Evolutionary conservation across 805 yeast genomes (phyloP), one percentile per base, ranked within the genome.

Genomic region (Kuraishia floccosa): DNA sequence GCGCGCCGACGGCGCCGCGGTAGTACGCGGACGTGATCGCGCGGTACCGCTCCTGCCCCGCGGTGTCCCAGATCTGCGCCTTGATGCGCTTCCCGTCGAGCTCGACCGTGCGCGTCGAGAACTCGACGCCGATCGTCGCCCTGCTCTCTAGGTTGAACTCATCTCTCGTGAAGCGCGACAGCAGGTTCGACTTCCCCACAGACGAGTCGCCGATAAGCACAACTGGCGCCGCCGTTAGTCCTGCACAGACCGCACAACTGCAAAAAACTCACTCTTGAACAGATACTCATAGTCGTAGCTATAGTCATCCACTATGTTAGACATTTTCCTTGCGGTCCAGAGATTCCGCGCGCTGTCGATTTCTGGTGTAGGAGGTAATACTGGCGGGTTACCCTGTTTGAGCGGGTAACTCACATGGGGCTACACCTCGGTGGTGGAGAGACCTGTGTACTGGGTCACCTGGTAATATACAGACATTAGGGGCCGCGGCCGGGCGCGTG

Each of bases 61-160:
- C 98, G 23, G 98, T 89, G 58, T 89, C 98, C 98, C 98, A 89
- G 44, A 86, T 79, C 58, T 85, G 94, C 4, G 93, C 89, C 54
- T 83, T 84, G 43, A 83, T 79, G 51, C 84, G 62, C 49, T 80
- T 81, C 26, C 85, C 86, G 41, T 81, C 89, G 39, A 82, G 76
- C 46, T 81, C 89, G 34, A 91, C 76, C 3, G 96, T 87, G 54
- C 96, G 72, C 15, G 97, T 91, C 27, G 97, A 97, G 62, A 89
- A 89, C 58, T 91, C 98, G 31, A 91, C 98, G 29, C 98, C 98
- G 50, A 89, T 89, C 17, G 98, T 89, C 32, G 94, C 81, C 56
- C 91, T 77, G 12, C 91, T 77, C 54, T 91, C 97, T 40, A 87
- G 69, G 60, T 87, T 86, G 65, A 91, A 89, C 58, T 89, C 97